Base-by-base conservation (phyloP, 1,139 yeast genomes). In the Scheffersomyces lignicola region DNA sequence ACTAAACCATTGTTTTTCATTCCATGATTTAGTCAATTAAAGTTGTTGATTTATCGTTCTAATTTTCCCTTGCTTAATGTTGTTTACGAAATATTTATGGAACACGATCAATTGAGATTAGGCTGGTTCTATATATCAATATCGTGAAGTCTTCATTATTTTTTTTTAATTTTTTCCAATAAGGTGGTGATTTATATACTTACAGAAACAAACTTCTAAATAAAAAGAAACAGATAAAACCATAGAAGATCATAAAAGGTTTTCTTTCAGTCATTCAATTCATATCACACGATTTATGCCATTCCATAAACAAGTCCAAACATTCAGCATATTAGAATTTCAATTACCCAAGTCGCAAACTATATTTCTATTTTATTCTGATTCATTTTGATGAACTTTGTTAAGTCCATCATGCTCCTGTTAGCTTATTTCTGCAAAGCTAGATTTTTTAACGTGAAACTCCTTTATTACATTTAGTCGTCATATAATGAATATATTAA, bases 1-100 rank as follows among this genome's bases (percentile, higher is more conserved):
- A 34, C 36, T 24, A 43, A 41, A 23, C 44, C 52, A n/a, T 38
- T 44, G 36, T 51, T 51, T 35, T 50, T 34, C 42, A 49, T 51
- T 30, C 47, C 49, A 15, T 41, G 33, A 37, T 18, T 32, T 23
- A n/a, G n/a, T n/a, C n/a, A n/a, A n/a, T n/a, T n/a, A n/a, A n/a
- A n/a, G n/a, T n/a, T n/a, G n/a, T n/a, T n/a, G n/a, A n/a, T n/a
- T n/a, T n/a, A n/a, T n/a, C n/a, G n/a, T n/a, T n/a, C n/a, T n/a
- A n/a, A n/a, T n/a, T n/a, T n/a, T n/a, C n/a, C n/a, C n/a, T n/a
- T 17, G 35, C 13, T 18, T 13, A 20, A 18, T 17, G 14, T 24
- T 23, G 16, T 17, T 23, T 23, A 23, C 26, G 26, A 23, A 23
- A 23, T 7, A 23, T 23, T 24, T 24, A 24, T 24, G 28, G 28